Evolutionary conservation across 441 rosid species (phyloP), one percentile per base, ranked within the genome.

Genomic region (Metrosideros polymorpha): DNA sequence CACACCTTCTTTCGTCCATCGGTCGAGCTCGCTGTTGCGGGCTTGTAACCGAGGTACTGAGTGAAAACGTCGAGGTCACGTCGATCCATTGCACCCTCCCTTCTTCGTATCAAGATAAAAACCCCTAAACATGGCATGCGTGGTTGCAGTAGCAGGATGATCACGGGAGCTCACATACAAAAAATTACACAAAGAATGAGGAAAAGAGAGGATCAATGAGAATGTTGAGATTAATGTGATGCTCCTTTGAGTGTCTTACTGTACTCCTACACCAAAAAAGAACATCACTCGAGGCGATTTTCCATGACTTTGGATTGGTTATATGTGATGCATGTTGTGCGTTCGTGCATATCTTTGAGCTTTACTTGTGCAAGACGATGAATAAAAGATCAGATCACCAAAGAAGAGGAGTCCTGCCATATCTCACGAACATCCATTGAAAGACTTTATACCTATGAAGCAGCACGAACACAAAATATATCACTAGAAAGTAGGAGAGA

Each of bases 251-350:
- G 79, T 71, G 22, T 47, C 79, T 22, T 66, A 9, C 14, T 9
- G 43, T 35, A 32, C 18, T 0, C 32, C n/a, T 13, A 66, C 43
- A 24, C 77, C 0, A 32, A 0, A 39, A 71, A 39, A 39, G 47
- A 66, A 35, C n/a, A 42, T 35, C 7, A 19, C 3, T 6, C 17
- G 12, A 71, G 7, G 15, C n/a, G 47, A 66, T 19, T 71, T 39
- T 22, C 4, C n/a, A 71, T 71, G 47, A 22, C 47, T 39, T 39
- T 39, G 22, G 47, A 71, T 71, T 71, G 77, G 45, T 66, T 35
- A 0, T 9, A 1, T 22, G n/a, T 19, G 7, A 66, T 66, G 0
- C 7, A 0, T 9, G 27, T 35, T 35, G 47, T 2, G 27, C 45
- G 1, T 66, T 71, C n/a, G 0, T 22, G 47, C 49, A 43, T 1